These are phyloP conservation scores for Colletotrichum theobromicola DNA, from an alignment of 2,329 filamentous ascomycete species.

Conservation along the genomic window DNA sequence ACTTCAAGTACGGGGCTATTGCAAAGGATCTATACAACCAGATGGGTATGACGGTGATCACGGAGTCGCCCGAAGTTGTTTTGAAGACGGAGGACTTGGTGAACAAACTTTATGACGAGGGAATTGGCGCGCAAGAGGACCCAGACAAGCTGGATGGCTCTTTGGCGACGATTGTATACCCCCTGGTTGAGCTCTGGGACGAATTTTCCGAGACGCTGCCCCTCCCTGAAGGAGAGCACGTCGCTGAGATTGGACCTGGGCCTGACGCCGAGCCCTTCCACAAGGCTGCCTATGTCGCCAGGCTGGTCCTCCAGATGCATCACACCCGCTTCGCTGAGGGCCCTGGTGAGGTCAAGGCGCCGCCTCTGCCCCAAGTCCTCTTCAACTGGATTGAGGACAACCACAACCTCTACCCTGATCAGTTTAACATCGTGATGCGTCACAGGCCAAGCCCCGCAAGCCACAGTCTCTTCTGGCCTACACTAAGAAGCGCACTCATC, in stretches of 20 bases:
- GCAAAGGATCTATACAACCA: conserved; percentile 72
- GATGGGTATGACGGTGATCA: conserved; percentile 62
- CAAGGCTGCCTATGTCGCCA: conserved; percentile 81
- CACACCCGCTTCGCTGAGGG: conserved; percentile 60
- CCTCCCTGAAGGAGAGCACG: conserved; percentile 56
- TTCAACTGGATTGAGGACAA: conserved; percentile 82
- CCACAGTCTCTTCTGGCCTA: conserved; percentile 84
- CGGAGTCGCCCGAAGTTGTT: conserved; percentile 75
- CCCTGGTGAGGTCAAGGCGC: conserved; percentile 42
- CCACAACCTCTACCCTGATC: conserved; percentile 74
- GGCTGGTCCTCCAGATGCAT: conserved; percentile 78
- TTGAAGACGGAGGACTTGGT: conserved; percentile 77
- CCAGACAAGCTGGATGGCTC: conserved; percentile 61
- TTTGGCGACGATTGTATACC: conserved; percentile 57
- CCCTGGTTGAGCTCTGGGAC: conserved; percentile 62
- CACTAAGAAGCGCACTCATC: conserved; percentile 74
- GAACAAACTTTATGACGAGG: conserved; percentile 67
- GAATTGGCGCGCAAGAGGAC: conserved; percentile 61
- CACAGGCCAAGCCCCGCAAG: conserved; percentile 75
- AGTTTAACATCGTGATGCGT: conserved; percentile 68
- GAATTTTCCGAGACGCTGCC: conserved; percentile 55
- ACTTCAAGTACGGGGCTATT: conserved; percentile 71
- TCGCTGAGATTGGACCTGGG: conserved; percentile 69
- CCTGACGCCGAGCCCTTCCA: conserved; percentile 66
- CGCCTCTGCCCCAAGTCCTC: conserved; percentile 75